Evolutionary conservation across 441 rosid genomes (phyloP), one percentile per base, ranked within the genome.

Genomic region (Jatropha podagrica): DNA sequence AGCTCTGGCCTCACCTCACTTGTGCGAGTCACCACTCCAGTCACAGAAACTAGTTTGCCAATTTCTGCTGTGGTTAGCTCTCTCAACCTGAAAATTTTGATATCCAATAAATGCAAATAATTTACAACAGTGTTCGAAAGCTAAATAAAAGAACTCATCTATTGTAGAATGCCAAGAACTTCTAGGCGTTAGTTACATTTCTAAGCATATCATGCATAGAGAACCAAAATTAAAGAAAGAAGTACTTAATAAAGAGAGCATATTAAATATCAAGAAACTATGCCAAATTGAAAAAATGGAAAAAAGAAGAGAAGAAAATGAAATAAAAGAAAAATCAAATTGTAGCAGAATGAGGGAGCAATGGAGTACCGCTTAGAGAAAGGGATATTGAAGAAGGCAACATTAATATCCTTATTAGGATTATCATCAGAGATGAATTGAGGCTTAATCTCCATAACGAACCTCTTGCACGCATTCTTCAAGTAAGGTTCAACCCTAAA

Each of bases 1-100:
- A 95, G 98, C 84, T 95, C 98, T 5, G 99, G 99, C 78, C 99
- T 87, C 48, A 95, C 99, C 84, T 93, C 98, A 32, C 99, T 95
- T 0, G 98, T 95, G 41, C 98, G 93, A 52, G 99, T 95, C 81
- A 93, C 98, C 67, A 95, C 98, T 46, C 99, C 99, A 0, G 93
- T 83, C 46, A 95, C 98, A 0, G 99, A 92, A 48, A 95, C 97
- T 26, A 95, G 81, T 81, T 88, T 93, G 73, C 98, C 99, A 66
- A 95, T 89, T 80, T 95, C 97, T 11, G 92, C 83, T 3, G 99
- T 90, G 0, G 91, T 81, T 54, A 95, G 83, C 87, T 95, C 99
- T 76, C 99, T 83, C 80, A 95, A 80, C 81, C 98, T 92, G 71
- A 0, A 81, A 41, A 69, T 5, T 6, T 3, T 4, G 1, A n/a